Conservation (phyloP, 208 protist species). For the Wallacemonas collosoma region DNA sequence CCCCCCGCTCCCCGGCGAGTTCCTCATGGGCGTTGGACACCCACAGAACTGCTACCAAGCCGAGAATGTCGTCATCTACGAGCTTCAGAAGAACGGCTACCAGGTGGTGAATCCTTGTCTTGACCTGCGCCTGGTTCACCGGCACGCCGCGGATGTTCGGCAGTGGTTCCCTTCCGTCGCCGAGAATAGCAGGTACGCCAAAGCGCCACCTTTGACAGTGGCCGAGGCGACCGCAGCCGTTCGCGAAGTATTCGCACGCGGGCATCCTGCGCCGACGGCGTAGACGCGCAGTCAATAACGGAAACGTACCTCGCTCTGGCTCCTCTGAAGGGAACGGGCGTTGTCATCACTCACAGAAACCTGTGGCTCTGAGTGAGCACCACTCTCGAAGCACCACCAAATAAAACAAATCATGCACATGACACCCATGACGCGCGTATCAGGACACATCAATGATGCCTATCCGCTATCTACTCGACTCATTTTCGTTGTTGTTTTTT, state of each 20-base stretch:
- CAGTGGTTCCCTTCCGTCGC: constrained; percentile 82
- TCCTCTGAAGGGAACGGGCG: too few species aligned
- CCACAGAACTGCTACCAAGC: constrained; percentile 87
- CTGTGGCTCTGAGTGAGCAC: too few species aligned
- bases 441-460: too few species aligned
- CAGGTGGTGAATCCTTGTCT: constrained; percentile 69
- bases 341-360: too few species aligned
- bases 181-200: constrained; percentile 62
- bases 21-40: constrained; percentile 57
- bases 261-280: too few species aligned
- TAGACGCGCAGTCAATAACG: too few species aligned
- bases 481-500: too few species aligned
- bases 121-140: constrained; percentile 68
- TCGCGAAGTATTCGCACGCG: background rate
- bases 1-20: constrained; percentile 45
- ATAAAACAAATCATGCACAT: too few species aligned
- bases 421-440: too few species aligned
- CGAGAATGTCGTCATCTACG: constrained; percentile 88
- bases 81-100: constrained; percentile 64
- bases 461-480: too few species aligned
- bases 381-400: too few species aligned
- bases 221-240: constrained; percentile 29
- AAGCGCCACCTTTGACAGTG: constrained; percentile 47
- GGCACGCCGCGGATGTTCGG: constrained; percentile 71
- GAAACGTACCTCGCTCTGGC: too few species aligned